These are phyloP conservation scores for Juncus effusus DNA, from an alignment of 176 grass and related monocot genomes.

Conservation along the genomic window DNA sequence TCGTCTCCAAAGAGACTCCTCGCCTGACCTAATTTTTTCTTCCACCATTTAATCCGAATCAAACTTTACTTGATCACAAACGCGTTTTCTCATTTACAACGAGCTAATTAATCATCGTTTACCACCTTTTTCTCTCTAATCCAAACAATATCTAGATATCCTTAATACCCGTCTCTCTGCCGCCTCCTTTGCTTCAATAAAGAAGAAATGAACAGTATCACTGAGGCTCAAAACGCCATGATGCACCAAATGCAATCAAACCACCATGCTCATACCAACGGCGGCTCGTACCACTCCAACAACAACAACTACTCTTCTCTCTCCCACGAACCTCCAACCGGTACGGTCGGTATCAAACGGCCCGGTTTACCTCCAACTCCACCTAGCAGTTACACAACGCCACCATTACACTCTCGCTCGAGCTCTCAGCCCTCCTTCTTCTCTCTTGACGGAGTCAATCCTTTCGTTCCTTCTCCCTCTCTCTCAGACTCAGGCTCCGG, in stretches of 20 bases:
- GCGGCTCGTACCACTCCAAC: slow-evolving; percentile 24
- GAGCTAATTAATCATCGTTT: neutral
- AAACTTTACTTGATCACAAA: slow-evolving; percentile 10
- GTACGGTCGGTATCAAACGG: slow-evolving; percentile 31
- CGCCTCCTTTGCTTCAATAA: slow-evolving; percentile 5
- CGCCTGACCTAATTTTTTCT: neutral
- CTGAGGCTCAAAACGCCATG: slow-evolving; percentile 37
- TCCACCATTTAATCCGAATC: neutral
- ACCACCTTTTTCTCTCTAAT: slow-evolving; percentile 15
- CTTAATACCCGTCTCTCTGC: neutral
- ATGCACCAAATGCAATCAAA: slow-evolving; percentile 39
- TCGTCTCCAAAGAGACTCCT: slow-evolving; percentile 9
- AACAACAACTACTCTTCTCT: slow-evolving; percentile 28
- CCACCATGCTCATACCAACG: slow-evolving; percentile 28
- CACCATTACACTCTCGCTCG: slow-evolving; percentile 11
- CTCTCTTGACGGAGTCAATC: slow-evolving; percentile 23
- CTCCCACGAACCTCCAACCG: neutral
- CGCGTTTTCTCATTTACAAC: slow-evolving; percentile 20
- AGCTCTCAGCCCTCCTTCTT: slow-evolving; percentile 35
- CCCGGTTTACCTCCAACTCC: slow-evolving; percentile 58
- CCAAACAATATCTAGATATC: neutral
- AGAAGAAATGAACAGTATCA: slow-evolving; percentile 45
- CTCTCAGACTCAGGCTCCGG: slow-evolving; percentile 20
- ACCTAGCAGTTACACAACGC: slow-evolving; percentile 24
- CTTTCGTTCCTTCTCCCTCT: slow-evolving; percentile 28